Percentiles rank a stretch among this genome's conserved stretches.
Conservation (phyloP, 768 basidiomycete species). For the Mycena haematopus region DNA sequence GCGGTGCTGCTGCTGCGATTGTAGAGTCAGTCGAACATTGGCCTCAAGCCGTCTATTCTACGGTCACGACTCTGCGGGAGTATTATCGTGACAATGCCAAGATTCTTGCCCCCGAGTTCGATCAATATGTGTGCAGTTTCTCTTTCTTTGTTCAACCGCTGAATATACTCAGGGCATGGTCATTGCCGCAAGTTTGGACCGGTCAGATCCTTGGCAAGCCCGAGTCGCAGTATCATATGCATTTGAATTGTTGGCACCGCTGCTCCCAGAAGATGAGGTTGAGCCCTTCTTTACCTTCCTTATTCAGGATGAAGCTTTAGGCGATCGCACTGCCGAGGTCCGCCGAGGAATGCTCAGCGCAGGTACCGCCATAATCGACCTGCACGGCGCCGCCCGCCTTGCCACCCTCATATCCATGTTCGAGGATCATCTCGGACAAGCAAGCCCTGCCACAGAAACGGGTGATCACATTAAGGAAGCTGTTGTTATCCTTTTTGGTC, state of each 20-base stretch:
- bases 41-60: conserved; percentile 59
- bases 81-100: conserved; percentile 92
- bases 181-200: conserved; percentile 83
- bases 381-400: conserved; percentile 76
- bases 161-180: conserved; percentile 79
- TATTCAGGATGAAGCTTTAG: conserved; percentile 84
- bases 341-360: conserved; percentile 89
- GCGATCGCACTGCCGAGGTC: conserved; percentile 83
- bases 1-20: conserved; percentile 72
- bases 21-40: conserved; percentile 78
- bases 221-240: conserved; percentile 76
- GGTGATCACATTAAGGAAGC: conserved; percentile 94
- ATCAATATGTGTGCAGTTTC: conserved; percentile 76
- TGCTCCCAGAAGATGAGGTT: conserved; percentile 67
- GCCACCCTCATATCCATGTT: conserved; percentile 81
- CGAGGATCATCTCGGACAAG: conserved; percentile 70
- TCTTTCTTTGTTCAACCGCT: conserved; percentile 1
- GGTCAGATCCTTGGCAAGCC: conserved; percentile 87
- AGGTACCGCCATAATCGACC: conserved; percentile 81
- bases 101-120: conserved; percentile 89
- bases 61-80: conserved; percentile 62
- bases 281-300: conserved; percentile 84
- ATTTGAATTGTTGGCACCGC: conserved; percentile 71
- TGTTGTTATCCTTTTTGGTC: conserved; percentile 92
- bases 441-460: conserved; percentile 67